These are phyloP conservation scores for Fragilaria radians DNA, from an alignment of 108 stramenopile species.

Conservation along the genomic window DNA sequence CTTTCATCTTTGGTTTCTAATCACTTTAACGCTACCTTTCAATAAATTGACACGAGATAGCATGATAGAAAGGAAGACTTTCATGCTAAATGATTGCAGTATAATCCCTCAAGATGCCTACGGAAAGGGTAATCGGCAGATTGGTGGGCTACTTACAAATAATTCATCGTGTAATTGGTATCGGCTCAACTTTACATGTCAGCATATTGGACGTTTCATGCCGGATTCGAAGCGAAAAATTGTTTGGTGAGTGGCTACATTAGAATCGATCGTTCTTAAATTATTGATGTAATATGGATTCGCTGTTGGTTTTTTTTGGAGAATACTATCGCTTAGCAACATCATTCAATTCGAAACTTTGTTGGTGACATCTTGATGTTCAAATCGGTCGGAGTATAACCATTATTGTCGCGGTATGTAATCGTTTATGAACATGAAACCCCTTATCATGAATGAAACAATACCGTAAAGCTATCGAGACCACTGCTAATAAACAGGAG, in stretches of 20 bases:
- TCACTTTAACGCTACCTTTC: no score
- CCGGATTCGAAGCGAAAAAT: conserved; percentile 15
- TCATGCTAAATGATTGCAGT: no score
- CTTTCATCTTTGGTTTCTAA: no score
- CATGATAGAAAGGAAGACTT: no score
- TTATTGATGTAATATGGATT: not conserved
- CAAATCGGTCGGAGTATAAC: not conserved
- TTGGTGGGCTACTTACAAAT: no score
- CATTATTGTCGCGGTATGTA: not conserved
- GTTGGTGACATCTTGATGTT: not conserved
- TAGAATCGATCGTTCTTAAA: not conserved
- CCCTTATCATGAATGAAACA: no score
- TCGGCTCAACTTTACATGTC: conserved; percentile 4
- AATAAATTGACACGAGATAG: no score
- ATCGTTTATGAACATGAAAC: no score
- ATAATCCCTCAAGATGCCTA: no score
- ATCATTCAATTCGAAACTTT: not conserved
- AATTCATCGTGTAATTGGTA: conserved; percentile 7
- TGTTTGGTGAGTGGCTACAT: conserved; percentile 1
- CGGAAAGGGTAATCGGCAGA: no score
- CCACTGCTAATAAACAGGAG: not conserved
- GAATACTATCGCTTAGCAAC: not conserved
- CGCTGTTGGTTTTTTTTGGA: not conserved
- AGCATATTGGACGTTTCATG: conserved; percentile 5
- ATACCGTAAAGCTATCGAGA: no score